Evolutionary conservation across 441 rosid genomes (phyloP).

Genomic region (Adansonia gregorii): DNA sequence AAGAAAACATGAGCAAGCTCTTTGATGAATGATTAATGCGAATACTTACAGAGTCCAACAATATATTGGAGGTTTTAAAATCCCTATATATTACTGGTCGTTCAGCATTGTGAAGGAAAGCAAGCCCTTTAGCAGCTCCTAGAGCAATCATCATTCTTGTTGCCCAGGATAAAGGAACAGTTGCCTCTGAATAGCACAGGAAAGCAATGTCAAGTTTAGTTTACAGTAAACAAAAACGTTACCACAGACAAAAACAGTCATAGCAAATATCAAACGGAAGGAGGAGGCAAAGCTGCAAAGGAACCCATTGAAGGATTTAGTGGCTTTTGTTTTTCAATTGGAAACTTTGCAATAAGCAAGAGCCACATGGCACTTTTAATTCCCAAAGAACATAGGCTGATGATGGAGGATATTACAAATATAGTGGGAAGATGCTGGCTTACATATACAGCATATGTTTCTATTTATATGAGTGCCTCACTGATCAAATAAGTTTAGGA

Average conservation of each 20-base stretch:
- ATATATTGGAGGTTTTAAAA: conserved; percentile 95
- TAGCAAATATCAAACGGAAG: not conserved
- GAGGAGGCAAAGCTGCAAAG: not conserved
- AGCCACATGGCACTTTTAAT: not conserved
- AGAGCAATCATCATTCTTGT: conserved; percentile 98
- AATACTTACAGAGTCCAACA: conserved; percentile 84
- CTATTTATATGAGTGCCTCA: not conserved
- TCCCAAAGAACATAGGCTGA: not conserved
- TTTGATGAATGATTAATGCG: conserved; percentile 5
- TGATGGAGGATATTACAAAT: not conserved
- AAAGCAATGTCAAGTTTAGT: conserved; percentile 38
- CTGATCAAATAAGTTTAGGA: conserved; percentile 15
- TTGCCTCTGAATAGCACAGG: conserved; percentile 62
- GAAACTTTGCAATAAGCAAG: not conserved
- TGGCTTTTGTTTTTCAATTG: conserved; percentile 1
- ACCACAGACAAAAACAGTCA: conserved; percentile 20
- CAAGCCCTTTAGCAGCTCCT: conserved; percentile 98
- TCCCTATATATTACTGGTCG: conserved; percentile 94
- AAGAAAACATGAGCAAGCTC: conserved; percentile 21
- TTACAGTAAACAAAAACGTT: conserved; percentile 20
- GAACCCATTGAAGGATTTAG: not conserved
- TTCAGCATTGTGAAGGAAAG: conserved; percentile 97
- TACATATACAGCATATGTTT: not conserved
- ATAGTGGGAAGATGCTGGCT: not conserved
- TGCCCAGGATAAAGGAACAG: conserved; percentile 81